Evolutionary conservation across 768 basidiomycete genomes (phyloP), one percentile per base, ranked within the genome.

Genomic region (Auriscalpium vulgare): DNA sequence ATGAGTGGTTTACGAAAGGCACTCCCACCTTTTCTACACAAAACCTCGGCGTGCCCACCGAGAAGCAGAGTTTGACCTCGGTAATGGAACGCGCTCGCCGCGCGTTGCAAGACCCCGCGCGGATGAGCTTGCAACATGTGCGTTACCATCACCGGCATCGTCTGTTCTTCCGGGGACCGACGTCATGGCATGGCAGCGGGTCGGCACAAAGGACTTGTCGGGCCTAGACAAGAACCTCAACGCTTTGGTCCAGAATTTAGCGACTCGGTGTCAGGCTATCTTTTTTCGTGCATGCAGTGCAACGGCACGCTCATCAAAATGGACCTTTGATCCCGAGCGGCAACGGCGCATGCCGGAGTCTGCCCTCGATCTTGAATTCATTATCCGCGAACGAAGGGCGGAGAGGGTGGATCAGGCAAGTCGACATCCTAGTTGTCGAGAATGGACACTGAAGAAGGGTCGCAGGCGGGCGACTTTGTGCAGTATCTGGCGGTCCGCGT

Each of bases 1-100:
- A 91, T 73, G 78, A 76, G 60, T 92, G 89, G 87, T 92, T 92
- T 68, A 76, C 76, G 67, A 88, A 87, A 17, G 79, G 81, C 51
- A 67, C 75, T 34, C 82, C 84, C 21, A 67, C 67, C 47, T 82
- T 85, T 65, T 70, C 72, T 14, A 70, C 76, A 23, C 67, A 66
- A 58, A 79, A 82, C 62, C 63, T 84, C 43, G 80, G 79, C 53
- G 68, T 80, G 52, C 71, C 76, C 46, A 66, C 66, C 17, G 68
- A 67, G 19, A 63, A 67, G 50, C 64, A 63, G 35, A 66, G 72
- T 54, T 59, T 84, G 47, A 59, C 66, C 29, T 67, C 72, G 55
- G 74, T 73, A 56, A 65, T 87, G 45, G 70, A 76, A 63, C 66
- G 73, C 65, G 82, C 82, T 37, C 76, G 73, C 51, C 65, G 71